Evolutionary conservation across 768 basidiomycete genomes (phyloP), one percentile per base, ranked within the genome.

Genomic region (Suillus hirtellus): DNA sequence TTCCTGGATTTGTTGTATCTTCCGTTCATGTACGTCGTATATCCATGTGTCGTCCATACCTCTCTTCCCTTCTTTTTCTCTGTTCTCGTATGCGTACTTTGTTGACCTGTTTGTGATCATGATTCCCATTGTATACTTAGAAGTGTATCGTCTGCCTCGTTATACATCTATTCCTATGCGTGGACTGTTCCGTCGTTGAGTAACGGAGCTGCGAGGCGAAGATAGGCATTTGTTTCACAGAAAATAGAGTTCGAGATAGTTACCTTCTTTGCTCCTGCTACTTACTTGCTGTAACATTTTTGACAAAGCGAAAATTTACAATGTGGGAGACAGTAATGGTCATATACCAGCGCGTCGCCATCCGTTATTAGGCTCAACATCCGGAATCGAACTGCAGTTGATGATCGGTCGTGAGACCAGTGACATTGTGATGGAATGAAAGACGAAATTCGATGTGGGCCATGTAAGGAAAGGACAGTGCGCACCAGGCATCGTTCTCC

Each of bases 1-100:
- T 58, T 27, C 56, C 27, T 58, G 56, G 10, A 17, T 58, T 40
- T 56, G 7, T 55, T 40, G 21, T 58, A 58, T 42, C 40, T 40
- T 42, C 11, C 52, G 19, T 19, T 31, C 40, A 58, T 58, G 56
- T 58, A 27, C 11, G 40, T 19, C 40, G 24, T 19, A 58, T 42
- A 56, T 42, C 24, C 27, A 2, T 42, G 11, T 19, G 21, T 58
- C 40, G 8, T 58, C 27, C 19, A 58, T n/a, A 27, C 27, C 15
- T 40, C 15, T 15, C 15, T 19, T 40, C 10, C 31, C 24, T 11
- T 24, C 9, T 9, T 19, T 17, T 17, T 52, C 15, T 31, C 24
- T 50, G 27, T 52, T 52, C 17, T 52, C 15, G 50, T 52, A 52
- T n/a, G 19, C n/a, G 52, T 53, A 35, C 52, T n/a, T 47, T 35